Evolutionary conservation across 106 monocot species (phyloP), one percentile per base, ranked within the genome.

Genomic region (Agapanthus africanus): DNA sequence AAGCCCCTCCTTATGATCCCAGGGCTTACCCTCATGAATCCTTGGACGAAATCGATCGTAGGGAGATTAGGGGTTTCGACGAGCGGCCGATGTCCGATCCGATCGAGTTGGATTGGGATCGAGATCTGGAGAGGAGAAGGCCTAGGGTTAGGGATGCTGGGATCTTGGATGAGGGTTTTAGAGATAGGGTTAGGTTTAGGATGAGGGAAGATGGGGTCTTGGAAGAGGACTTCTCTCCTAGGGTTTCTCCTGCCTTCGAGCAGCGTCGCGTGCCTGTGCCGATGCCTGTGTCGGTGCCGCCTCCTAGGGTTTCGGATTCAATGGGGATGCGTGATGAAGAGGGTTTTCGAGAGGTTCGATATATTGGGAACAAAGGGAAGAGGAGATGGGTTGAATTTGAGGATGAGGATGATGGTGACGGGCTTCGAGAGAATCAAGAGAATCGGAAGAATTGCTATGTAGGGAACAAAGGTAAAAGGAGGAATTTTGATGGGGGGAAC

Each of bases 381-480:
- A 74, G 74, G 71, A 78, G 38, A 27, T 23, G 46, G 40, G 13
- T 26, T 28, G 32, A 30, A 11, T 8, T 14, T 4, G 47, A 21
- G 22, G 33, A 6, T 21, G 60, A 21, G 32, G 5, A 31, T 6
- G 25, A 11, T 31, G 23, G 41, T 11, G 65, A 66, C 59, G 59
- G 35, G 13, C 65, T 23, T 66, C 62, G 33, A 38, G 69, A 81
- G 23, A n/a, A n/a, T n/a, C n/a, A n/a, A n/a, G n/a, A n/a, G n/a
- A 38, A 73, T 37, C 49, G 59, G 14, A 36, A 38, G 59, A n/a
- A 23, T 47, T 21, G 49, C 37, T 32, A 73, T 61, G n/a, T n/a
- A n/a, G n/a, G n/a, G n/a, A n/a, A n/a, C n/a, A 22, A 80, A 61
- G 59, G 80, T 69, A 73, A 73, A 36, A 54, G 39, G 30, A 49